Percentiles rank a stretch among this genome's conserved stretches.
Evolutionary conservation across 1,284 basidiomycete genomes (phyloP).

Genomic region (Puccinia triticina): DNA sequence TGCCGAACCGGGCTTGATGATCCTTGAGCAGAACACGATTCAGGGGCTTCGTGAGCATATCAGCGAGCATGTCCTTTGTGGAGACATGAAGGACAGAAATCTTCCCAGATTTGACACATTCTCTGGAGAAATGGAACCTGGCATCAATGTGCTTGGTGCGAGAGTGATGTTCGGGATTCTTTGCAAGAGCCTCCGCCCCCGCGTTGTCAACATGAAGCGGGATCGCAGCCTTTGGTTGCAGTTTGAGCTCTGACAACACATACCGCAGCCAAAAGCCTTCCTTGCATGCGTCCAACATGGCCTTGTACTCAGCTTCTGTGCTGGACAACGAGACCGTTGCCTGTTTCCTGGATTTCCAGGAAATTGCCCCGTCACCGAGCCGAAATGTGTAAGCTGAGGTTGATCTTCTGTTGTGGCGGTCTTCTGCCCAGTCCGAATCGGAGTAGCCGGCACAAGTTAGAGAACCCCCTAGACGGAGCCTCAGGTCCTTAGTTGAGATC

Average conservation of each 20-base stretch:
- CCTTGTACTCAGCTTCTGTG: too few species aligned
- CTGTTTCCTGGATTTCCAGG: too few species aligned
- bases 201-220: background rate
- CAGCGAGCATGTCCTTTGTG: background rate
- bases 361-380: too few species aligned
- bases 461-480: background rate
- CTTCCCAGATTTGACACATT: background rate
- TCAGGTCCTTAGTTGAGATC: background rate
- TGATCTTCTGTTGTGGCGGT: background rate
- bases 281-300: too few species aligned
- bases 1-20: background rate
- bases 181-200: background rate
- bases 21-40: background rate
- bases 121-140: background rate
- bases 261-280: too few species aligned
- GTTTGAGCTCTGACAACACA: too few species aligned
- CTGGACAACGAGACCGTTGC: too few species aligned
- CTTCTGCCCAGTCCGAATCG: constrained; percentile 20
- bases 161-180: constrained; percentile 18
- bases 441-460: background rate
- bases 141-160: constrained; percentile 12
- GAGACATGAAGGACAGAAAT: background rate
- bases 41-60: constrained; percentile 13
- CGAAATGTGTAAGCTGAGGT: too few species aligned
- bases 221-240: background rate